Evolutionary conservation across 2,329 filamentous ascomycete species (phyloP).

Genomic region (Pseudogymnoascus sp.): DNA sequence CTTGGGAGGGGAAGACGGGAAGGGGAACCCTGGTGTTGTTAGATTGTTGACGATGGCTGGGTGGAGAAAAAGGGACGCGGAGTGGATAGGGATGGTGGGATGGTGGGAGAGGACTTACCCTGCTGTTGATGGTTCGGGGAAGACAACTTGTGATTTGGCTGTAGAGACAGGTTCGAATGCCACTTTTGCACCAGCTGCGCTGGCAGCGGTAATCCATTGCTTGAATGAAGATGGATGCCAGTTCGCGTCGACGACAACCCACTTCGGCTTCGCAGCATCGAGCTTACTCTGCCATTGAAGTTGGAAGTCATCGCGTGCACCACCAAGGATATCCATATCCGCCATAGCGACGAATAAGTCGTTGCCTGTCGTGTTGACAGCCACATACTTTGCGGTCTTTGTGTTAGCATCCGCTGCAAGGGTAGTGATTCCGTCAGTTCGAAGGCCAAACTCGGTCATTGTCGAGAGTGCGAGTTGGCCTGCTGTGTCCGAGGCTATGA

Average conservation of each 20-base stretch:
- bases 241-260: slow-evolving; percentile 82
- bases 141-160: slow-evolving; percentile 67
- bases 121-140: slow-evolving; percentile 34
- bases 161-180: slow-evolving; percentile 87
- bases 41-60: neutral
- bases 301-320: slow-evolving; percentile 44
- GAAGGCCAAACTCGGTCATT: slow-evolving; percentile 57
- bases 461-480: slow-evolving; percentile 66
- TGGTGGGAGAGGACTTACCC: neutral
- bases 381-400: slow-evolving; percentile 85
- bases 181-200: slow-evolving; percentile 48
- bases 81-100: neutral
- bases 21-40: neutral
- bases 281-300: slow-evolving; percentile 56
- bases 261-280: slow-evolving; percentile 53
- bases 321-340: slow-evolving; percentile 61
- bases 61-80: neutral
- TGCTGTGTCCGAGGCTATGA: slow-evolving; percentile 72
- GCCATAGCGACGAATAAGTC: slow-evolving; percentile 90
- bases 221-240: slow-evolving; percentile 63
- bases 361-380: slow-evolving; percentile 76
- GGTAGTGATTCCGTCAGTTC: slow-evolving; percentile 49
- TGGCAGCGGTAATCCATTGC: slow-evolving; percentile 59
- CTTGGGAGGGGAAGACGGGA: slow-evolving; percentile 49
- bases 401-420: slow-evolving; percentile 30